These are phyloP conservation scores for Cicer chorassanicum DNA, from an alignment of 306 rosid species.

Conservation along the genomic window DNA sequence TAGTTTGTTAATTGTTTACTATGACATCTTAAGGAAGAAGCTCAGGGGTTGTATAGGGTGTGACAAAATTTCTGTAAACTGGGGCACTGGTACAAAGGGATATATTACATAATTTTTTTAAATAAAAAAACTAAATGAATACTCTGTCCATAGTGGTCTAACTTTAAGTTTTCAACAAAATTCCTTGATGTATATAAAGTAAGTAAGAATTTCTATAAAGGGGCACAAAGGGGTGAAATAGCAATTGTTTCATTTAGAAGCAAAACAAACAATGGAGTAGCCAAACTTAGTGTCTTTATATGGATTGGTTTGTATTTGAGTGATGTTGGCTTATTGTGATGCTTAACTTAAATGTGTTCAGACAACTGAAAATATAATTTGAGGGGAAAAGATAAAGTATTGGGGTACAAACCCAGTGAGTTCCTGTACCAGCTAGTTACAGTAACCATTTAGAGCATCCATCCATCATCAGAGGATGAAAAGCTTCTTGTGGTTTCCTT, in stretches of 20 bases:
- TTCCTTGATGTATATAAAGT: slow-evolving; percentile 9
- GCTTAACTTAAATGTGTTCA: background rate
- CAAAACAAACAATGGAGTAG: background rate
- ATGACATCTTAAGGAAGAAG: background rate
- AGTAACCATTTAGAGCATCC: background rate
- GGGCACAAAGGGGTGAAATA: background rate
- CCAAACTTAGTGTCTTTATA: background rate
- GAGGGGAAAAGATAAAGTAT: too few relatives aligned
- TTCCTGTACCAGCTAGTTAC: background rate
- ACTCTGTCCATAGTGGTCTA: background rate
- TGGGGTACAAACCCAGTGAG: background rate
- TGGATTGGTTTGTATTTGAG: background rate
- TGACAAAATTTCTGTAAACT: background rate
- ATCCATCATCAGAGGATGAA: background rate
- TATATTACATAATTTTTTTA: background rate
- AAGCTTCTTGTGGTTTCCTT: background rate
- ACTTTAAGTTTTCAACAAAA: slow-evolving; percentile 7
- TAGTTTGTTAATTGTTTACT: slow-evolving; percentile 6
- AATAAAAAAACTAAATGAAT: background rate
- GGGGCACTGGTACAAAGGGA: background rate
- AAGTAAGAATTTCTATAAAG: background rate
- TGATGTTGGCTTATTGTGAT: background rate
- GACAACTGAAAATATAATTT: background rate
- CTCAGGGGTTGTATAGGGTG: background rate
- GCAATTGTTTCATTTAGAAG: background rate